These are phyloP conservation scores for Candolleomyces efflorescens DNA, from an alignment of 768 basidiomycete genomes.

Conservation along the genomic window DNA sequence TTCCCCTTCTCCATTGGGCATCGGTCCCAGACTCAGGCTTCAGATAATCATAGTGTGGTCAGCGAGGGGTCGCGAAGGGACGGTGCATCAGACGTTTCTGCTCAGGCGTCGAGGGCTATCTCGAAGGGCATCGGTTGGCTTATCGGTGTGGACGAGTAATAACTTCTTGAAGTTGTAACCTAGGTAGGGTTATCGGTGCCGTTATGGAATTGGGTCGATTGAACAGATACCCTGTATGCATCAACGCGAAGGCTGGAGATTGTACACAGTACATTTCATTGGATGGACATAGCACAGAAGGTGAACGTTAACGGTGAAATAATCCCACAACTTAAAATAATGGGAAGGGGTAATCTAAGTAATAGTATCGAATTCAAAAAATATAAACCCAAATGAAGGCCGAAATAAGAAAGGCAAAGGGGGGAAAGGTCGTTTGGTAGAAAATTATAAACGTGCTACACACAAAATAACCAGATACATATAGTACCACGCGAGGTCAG, in stretches of 20 bases:
- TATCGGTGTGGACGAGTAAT: slow-evolving; percentile 75
- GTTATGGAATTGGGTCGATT: background rate
- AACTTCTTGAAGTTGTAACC: slow-evolving; percentile 15
- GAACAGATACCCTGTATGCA: too few relatives aligned
- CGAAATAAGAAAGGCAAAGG: slow-evolving; percentile 18
- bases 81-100: slow-evolving; percentile 59
- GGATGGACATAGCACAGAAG: too few relatives aligned
- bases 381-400: slow-evolving; percentile 11
- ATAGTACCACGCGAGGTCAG: background rate
- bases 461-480: background rate
- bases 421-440: background rate
- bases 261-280: too few relatives aligned
- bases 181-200: background rate
- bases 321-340: too few relatives aligned
- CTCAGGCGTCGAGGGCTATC: slow-evolving; percentile 74
- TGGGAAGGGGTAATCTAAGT: too few relatives aligned
- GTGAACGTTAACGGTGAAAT: too few relatives aligned
- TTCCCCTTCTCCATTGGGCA: slow-evolving; percentile 61
- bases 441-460: background rate
- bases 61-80: slow-evolving; percentile 32
- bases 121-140: slow-evolving; percentile 96
- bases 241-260: too few relatives aligned
- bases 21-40: slow-evolving; percentile 14
- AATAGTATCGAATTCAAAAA: too few relatives aligned
- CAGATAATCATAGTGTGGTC: slow-evolving; percentile 6